A percentile compares a stretch with the other conserved stretches of the same genome.
Conservation (phyloP, 805 yeast species). For the Monosporozyma aquatica region DNA sequence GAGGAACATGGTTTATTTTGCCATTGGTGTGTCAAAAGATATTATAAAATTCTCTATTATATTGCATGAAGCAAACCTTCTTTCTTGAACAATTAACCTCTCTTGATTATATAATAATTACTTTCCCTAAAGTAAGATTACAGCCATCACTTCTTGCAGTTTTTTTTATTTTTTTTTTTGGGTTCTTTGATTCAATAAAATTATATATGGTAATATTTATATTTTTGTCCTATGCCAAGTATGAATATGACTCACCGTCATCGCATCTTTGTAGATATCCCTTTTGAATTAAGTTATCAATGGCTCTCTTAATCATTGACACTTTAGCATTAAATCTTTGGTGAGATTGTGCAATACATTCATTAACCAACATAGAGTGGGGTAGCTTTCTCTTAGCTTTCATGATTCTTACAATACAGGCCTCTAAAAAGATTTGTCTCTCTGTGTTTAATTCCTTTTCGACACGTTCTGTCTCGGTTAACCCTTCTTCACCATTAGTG, state of each 20-base stretch:
- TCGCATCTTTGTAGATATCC: slow-evolving; percentile 75
- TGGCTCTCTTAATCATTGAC: slow-evolving; percentile 77
- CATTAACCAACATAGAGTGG: slow-evolving; percentile 76
- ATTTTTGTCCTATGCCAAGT: slow-evolving; percentile 49
- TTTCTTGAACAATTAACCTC: too few species aligned
- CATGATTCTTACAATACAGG: slow-evolving; percentile 94
- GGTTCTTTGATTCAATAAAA: too few species aligned
- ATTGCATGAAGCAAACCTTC: too few species aligned
- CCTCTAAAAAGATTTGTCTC: slow-evolving; percentile 75
- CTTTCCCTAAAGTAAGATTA: too few species aligned
- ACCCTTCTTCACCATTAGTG: slow-evolving; percentile 12
- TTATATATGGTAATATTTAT: neutral
- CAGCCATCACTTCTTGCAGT: too few species aligned
- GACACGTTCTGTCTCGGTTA: slow-evolving; percentile 45
- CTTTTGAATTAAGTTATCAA: slow-evolving; percentile 75
- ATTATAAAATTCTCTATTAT: too few species aligned
- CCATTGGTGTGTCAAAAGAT: too few species aligned
- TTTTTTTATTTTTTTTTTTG: neutral
- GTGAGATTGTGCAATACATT: slow-evolving; percentile 78
- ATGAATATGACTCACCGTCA: slow-evolving; percentile 64
- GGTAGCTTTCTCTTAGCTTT: slow-evolving; percentile 76
- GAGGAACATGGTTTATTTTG: too few species aligned
- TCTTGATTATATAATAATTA: too few species aligned
- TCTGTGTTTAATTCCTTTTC: slow-evolving; percentile 79
- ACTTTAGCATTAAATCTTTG: slow-evolving; percentile 76